Evolutionary conservation across 768 basidiomycete species (phyloP), one percentile per base, ranked within the genome.

Genomic region (Scleroderma citrinum): DNA sequence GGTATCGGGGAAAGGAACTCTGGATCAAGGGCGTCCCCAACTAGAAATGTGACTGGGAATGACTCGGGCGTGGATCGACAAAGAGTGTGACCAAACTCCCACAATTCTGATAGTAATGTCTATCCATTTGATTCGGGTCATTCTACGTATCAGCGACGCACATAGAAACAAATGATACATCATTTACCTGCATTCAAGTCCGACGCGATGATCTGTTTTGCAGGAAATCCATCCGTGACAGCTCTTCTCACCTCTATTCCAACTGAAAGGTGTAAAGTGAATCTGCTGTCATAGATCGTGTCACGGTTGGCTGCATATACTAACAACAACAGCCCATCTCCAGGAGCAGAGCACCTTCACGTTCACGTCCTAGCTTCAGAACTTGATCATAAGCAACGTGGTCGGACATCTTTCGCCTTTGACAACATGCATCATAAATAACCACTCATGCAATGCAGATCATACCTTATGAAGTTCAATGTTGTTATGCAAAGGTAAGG

Each of bases 11-110:
- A n/a, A n/a, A n/a, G n/a, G n/a, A n/a, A 66, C 3, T 54, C 49
- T 7, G 72, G 63, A 50, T 82, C 71, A 41, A 85, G 75, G 0
- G 63, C 69, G 51, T 86, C 74, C 1, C 83, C 84, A 12, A 70
- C 62, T 14, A 85, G 46, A 58, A 86, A 85, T 0, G 67, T 60
- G 0, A 71, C 77, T 2, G 80, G 77, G 61, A 80, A 84, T 0
- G 73, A 69, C 34, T 73, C 65, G 0, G 75, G 72, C 0, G 69
- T 78, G 3, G 76, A 71, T 44, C 61, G 71, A 66, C 83, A 87
- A 14, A 86, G 68, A 37, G 76, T 68, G 52, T 85, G 82, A 1
- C 83, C 83, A 4, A 76, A 68, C 5, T 78, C 70, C 82, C 82
- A 85, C 52, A 80, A 79, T 10, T 66, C 82, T 83, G 48, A 16